Evolutionary conservation across 2,329 filamentous ascomycete species (phyloP), one percentile per base, ranked within the genome.

Genomic region (Verruconis gallopava): DNA sequence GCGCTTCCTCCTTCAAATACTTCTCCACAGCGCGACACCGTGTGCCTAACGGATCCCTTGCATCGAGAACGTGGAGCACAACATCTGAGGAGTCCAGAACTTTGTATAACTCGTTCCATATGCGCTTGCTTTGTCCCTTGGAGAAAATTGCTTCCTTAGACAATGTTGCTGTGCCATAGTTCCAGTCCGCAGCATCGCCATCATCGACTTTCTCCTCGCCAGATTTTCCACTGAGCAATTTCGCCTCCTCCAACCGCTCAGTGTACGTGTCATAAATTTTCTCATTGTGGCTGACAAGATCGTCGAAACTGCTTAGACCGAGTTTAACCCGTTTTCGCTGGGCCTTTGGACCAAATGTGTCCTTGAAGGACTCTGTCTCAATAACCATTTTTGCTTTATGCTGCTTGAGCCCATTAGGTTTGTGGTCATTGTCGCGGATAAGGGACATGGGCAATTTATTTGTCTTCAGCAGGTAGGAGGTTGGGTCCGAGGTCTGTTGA

Each of bases 371-470:
- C 21, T 81, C 75, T 14, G 79, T 83, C 65, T 94, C 86, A 38
- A 96, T 81, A 6, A 85, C 77, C 68, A 95, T 93, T 69, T 94
- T 96, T 30, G 89, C 89, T 56, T 83, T 75, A 62, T 96, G 89
- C 59, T 94, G 78, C 66, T 94, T 93, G 44, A 94, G 62, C 0
- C 88, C 89, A 54, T 93, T 89, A 40, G 62, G 63, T 49, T 60
- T 74, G 37, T 78, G 72, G 44, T 80, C 71, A 42, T 75, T 75
- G 55, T 96, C 89, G 47, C 78, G 74, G 56, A 98, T 93, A 59
- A 98, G 67, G 51, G 79, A 89, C 85, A 98, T 89, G 32, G 91
- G 91, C 38, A 98, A 72, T 68, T 96, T 96, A 64, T 96, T 96
- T 51, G 83, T 82, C 68, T 95, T 95, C 49, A 98, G 71, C n/a